Percentiles rank a stretch among this genome's conserved stretches.
These are phyloP conservation scores for Ophiostoma novo-ulmi DNA, from an alignment of 2,329 filamentous ascomycete species.

Conservation along the genomic window DNA sequence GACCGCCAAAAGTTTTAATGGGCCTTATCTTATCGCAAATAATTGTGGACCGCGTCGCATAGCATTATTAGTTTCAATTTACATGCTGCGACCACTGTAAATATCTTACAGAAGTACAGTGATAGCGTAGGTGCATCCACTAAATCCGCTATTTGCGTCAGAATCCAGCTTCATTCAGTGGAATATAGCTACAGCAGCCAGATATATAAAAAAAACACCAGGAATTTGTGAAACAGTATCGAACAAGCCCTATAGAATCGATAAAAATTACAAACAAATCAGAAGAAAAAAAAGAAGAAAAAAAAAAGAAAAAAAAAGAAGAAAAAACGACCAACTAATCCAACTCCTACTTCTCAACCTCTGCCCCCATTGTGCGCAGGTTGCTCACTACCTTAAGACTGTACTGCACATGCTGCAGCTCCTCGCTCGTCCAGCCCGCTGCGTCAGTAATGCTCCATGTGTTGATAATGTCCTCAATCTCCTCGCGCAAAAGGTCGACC, in stretches of 20 bases:
- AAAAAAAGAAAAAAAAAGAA: background rate
- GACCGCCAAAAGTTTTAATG: slow-evolving; percentile 25
- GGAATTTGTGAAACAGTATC: background rate
- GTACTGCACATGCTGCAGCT: slow-evolving; percentile 20
- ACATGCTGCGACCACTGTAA: background rate
- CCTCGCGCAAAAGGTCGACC: slow-evolving; percentile 22
- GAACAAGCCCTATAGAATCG: background rate
- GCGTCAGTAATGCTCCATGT: slow-evolving; percentile 15
- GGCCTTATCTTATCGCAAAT: slow-evolving; percentile 20
- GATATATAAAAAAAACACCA: background rate
- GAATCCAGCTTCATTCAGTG: background rate
- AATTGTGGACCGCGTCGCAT: background rate
- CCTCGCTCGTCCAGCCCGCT: slow-evolving; percentile 19
- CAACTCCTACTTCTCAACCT: background rate
- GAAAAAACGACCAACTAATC: background rate
- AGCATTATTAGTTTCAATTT: background rate
- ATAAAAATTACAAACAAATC: background rate
- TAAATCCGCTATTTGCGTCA: background rate
- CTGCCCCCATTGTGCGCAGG: slow-evolving; percentile 11
- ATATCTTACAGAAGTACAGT: background rate
- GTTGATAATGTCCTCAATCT: slow-evolving; percentile 20
- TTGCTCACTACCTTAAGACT: slow-evolving; percentile 5
- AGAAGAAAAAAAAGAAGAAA: background rate
- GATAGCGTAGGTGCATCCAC: background rate
- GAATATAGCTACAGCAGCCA: background rate